Conservation (phyloP, 345 rosid genomes). For the Cochlearia excelsa region DNA sequence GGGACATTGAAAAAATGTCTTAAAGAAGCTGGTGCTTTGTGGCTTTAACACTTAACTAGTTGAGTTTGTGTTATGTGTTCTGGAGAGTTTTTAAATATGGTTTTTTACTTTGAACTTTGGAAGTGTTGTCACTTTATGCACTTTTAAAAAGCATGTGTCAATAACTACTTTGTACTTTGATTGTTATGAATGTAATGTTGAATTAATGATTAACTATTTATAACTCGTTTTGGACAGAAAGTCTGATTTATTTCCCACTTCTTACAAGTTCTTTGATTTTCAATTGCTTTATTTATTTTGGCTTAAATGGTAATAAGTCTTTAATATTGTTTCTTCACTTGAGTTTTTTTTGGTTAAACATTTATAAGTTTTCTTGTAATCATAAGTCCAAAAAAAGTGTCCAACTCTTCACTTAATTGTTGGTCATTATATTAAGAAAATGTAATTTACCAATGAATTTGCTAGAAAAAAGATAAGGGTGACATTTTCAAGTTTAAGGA, state of each 20-base stretch:
- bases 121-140: constrained; percentile 36
- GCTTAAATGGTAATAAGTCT: no score
- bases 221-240: constrained; percentile 16
- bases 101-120: constrained; percentile 16
- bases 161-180: constrained; percentile 27
- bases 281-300: no score
- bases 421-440: no score
- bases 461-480: no score
- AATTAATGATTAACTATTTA: constrained; percentile 1
- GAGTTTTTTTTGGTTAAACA: no score
- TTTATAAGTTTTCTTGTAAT: no score
- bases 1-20: constrained; percentile 79
- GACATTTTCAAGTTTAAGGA: no score
- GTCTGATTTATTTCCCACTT: neutral
- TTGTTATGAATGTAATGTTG: constrained; percentile 21
- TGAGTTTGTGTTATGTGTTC: neutral
- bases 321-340: no score
- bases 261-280: neutral
- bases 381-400: no score
- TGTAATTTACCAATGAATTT: no score
- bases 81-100: constrained; percentile 3
- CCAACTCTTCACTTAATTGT: no score
- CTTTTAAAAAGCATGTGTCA: constrained; percentile 28
- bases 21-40: constrained; percentile 79
- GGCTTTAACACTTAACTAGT: constrained; percentile 50